These are phyloP conservation scores for Flaveria floridana DNA, from an alignment of 140 eudicot species.

Conservation along the genomic window DNA sequence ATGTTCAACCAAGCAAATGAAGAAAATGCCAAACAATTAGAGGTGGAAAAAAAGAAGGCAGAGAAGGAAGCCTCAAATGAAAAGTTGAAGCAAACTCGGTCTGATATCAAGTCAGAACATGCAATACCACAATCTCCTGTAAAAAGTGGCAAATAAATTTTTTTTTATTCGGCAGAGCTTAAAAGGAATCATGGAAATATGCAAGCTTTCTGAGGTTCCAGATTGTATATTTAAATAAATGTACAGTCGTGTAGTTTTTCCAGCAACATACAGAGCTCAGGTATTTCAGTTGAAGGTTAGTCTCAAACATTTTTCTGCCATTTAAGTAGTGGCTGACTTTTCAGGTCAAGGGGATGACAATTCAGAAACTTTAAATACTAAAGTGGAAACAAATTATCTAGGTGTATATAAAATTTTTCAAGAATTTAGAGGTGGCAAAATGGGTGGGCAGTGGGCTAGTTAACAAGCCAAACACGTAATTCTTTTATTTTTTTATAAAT, in stretches of 20 bases:
- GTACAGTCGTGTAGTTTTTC: slow-evolving; percentile 11
- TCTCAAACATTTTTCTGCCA: neutral
- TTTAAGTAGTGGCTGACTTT: slow-evolving; percentile 6
- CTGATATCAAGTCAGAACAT: slow-evolving; percentile 35
- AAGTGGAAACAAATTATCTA: neutral
- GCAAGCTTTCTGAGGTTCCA: neutral
- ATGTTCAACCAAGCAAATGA: slow-evolving; percentile 82
- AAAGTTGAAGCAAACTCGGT: slow-evolving; percentile 33
- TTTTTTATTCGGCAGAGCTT: neutral
- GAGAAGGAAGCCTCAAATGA: slow-evolving; percentile 67
- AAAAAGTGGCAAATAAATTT: slow-evolving; percentile 26
- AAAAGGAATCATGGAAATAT: slow-evolving; percentile 10
- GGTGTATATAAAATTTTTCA: neutral
- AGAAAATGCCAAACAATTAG: slow-evolving; percentile 71
- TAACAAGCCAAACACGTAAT: neutral
- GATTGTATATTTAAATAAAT: slow-evolving; percentile 24
- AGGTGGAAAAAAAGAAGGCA: slow-evolving; percentile 76
- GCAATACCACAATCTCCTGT: slow-evolving; percentile 25
- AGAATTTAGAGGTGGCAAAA: neutral
- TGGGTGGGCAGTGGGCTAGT: neutral
- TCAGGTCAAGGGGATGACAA: neutral
- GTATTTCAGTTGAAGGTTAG: slow-evolving; percentile 22
- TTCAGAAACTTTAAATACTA: neutral
- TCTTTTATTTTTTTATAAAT: neutral
- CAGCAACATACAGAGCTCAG: slow-evolving; percentile 14